Evolutionary conservation across 2,329 filamentous ascomycete genomes (phyloP).

Genomic region (Fusarium protoensiforme): DNA sequence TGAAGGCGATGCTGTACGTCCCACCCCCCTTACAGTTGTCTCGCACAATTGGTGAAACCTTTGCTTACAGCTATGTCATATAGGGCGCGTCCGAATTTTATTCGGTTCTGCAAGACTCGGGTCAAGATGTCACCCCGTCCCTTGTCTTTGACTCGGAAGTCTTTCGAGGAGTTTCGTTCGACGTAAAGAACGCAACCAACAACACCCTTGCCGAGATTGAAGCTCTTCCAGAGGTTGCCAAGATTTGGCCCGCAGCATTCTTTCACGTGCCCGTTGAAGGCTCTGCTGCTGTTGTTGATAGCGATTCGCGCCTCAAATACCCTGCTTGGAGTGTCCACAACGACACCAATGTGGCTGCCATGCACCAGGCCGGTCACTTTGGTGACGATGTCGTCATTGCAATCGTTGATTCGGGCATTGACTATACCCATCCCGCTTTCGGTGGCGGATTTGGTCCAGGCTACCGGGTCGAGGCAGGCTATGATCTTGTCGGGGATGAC

Average conservation of each 20-base stretch:
- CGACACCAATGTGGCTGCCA: constrained; percentile 8
- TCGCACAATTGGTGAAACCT: background rate
- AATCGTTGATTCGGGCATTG: constrained; percentile 2
- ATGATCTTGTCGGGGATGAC: background rate
- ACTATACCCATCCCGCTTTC: constrained; percentile 7
- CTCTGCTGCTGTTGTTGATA: background rate
- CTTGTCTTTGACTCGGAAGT: constrained; percentile 5
- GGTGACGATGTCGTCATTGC: constrained; percentile 8
- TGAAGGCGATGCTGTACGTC: background rate
- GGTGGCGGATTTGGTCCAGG: background rate
- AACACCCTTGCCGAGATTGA: constrained; percentile 3
- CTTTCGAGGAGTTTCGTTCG: constrained; percentile 14
- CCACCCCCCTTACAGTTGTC: background rate
- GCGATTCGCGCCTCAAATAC: background rate
- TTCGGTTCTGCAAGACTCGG: background rate
- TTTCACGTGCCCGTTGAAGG: background rate
- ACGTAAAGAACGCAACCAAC: constrained; percentile 4
- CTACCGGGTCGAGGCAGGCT: background rate
- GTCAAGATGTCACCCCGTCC: background rate
- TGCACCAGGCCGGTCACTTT: constrained; percentile 1
- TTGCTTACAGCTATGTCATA: background rate
- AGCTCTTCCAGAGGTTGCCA: constrained; percentile 9
- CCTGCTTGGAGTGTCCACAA: constrained; percentile 2
- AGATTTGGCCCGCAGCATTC: constrained; percentile 4
- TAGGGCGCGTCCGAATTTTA: constrained; percentile 6